Evolutionary conservation across 2,329 filamentous ascomycete genomes (phyloP), one percentile per base, ranked within the genome.

Genomic region (Stenocarpella maydis): DNA sequence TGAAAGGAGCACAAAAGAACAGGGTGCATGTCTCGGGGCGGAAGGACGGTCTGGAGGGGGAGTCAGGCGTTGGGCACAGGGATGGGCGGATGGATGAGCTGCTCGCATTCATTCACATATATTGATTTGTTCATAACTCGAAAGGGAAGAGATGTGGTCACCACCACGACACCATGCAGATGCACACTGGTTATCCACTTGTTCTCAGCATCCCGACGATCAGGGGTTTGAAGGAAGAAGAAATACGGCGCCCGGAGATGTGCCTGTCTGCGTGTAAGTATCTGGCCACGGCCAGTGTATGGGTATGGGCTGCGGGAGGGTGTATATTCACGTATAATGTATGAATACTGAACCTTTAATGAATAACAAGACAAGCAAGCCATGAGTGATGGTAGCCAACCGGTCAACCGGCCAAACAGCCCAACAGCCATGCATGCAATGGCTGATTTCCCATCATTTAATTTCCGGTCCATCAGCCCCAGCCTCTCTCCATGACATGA

Each of bases 311-410:
- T 55, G 19, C 39, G 41, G 58, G 41, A 17, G 41, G n/a, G 39
- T 37, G 34, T 37, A 37, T 28, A 49, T 58, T 60, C 41, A 67
- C 47, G 65, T 58, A 58, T 50, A 58, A 34, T 58, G 52, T 67
- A 67, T 50, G 65, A 67, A 31, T 67, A 67, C 31, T 21, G 9
- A 49, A 41, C 34, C 24, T 58, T 31, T 49, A 67, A 58, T 50
- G 65, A 67, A 67, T 49, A 43, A 58, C 39, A 60, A 31, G 14
- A 37, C 4, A 24, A 14, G 24, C 47, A 31, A 39, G 9, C 21
- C 26, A 60, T 31, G 34, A 12, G 5, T 2, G 5, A 8, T 5
- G 34, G 24, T 9, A 21, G 54, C 53, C 21, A 10, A 17, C 41
- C 43, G 8, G 24, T 31, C n/a, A 39, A 31, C 31, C 31, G 24